These are phyloP conservation scores for Phytopythium delawarense DNA, from an alignment of 352 stramenopile genomes.

Conservation along the genomic window DNA sequence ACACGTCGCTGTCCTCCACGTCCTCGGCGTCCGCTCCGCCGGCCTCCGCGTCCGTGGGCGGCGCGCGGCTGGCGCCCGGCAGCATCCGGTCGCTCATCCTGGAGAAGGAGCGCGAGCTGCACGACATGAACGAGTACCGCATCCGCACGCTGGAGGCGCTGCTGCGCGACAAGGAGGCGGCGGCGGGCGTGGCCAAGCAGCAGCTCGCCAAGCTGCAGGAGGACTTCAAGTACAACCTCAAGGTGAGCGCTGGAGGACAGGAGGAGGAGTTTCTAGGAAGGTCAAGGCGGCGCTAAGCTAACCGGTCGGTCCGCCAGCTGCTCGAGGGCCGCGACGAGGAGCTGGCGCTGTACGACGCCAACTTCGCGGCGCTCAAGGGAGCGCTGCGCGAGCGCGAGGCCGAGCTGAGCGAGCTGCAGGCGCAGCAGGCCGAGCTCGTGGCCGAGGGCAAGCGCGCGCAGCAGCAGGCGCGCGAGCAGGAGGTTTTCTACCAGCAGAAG, in stretches of 20 bases:
- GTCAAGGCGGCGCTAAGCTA: no score
- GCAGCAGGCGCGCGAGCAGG: constrained; percentile 36
- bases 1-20: background rate
- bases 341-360: constrained; percentile 82
- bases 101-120: constrained; percentile 89
- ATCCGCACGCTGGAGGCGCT: constrained; percentile 77
- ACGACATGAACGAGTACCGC: constrained; percentile 91
- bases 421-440: constrained; percentile 47
- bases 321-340: constrained; percentile 90
- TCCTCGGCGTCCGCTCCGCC: constrained; percentile 5
- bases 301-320: constrained; percentile 17
- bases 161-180: constrained; percentile 68
- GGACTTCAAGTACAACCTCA: constrained; percentile 93
- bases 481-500: constrained; percentile 61
- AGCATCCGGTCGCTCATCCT: constrained; percentile 87
- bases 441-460: constrained; percentile 45
- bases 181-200: constrained; percentile 48
- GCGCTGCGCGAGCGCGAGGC: constrained; percentile 68
- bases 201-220: constrained; percentile 87
- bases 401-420: constrained; percentile 64
- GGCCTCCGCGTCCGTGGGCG: background rate
- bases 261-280: no score
- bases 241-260: constrained; percentile 14
- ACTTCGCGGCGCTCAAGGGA: constrained; percentile 75
- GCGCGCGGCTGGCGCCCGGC: constrained; percentile 32